Percentiles rank a stretch among this genome's conserved stretches.
Conservation (phyloP, 1,139 yeast species). For the Kurtzmaniella quercitrusa region DNA sequence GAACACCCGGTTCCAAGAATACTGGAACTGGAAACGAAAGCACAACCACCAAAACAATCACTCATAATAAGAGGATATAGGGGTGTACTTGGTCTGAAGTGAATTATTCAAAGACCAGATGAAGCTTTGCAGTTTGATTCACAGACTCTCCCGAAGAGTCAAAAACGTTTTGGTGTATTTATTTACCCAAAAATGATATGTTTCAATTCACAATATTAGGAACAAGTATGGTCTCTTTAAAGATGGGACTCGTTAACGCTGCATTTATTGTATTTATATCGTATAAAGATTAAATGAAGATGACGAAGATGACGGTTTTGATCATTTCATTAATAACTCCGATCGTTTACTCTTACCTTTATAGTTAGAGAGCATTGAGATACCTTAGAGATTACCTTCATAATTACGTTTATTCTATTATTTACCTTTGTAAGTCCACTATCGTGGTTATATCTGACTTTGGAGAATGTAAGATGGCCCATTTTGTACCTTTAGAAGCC, state of each 20-base stretch:
- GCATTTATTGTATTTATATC: not conserved
- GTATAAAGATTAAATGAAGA: too few relatives aligned
- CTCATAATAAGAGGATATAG: not conserved
- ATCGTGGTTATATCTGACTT: slow-evolving; percentile 69
- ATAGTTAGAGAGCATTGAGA: not conserved
- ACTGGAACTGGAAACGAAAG: slow-evolving; percentile 59
- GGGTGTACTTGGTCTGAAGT: too few relatives aligned
- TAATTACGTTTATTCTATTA: slow-evolving; percentile 14
- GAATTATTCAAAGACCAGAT: too few relatives aligned
- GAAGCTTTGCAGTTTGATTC: too few relatives aligned
- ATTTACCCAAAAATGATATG: too few relatives aligned
- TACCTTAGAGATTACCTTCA: not conserved
- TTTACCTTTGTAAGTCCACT: slow-evolving; percentile 53
- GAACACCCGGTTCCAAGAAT: slow-evolving; percentile 57
- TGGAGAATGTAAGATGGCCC: slow-evolving; percentile 72
- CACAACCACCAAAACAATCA: slow-evolving; percentile 4
- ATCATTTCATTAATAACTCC: too few relatives aligned
- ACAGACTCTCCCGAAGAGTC: too few relatives aligned
- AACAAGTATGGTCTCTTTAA: not conserved
- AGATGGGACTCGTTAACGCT: not conserved
- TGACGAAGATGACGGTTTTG: too few relatives aligned
- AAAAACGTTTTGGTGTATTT: too few relatives aligned
- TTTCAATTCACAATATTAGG: too few relatives aligned
- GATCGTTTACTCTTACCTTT: not conserved
- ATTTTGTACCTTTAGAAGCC: slow-evolving; percentile 61